Percentiles rank a stretch among this genome's conserved stretches.
phyloP scores from a whole-genome alignment of 2,329 filamentous ascomycete species.

The Trichoderma sp. region DNA sequence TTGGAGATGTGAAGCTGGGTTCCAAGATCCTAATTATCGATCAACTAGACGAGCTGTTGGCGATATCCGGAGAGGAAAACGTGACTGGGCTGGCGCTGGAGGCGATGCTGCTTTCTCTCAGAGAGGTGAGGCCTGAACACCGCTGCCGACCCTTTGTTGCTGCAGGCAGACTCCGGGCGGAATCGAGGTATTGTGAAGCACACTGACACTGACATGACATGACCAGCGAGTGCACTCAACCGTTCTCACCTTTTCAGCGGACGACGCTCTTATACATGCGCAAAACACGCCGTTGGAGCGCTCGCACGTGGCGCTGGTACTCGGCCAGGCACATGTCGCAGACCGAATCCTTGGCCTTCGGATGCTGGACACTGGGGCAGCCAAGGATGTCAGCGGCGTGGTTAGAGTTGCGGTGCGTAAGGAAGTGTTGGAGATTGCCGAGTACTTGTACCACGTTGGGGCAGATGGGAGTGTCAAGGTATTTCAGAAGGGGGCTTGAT shows the following conservation, averaged over 20 bases:
- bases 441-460: conserved; percentile 77
- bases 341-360: conserved; percentile 68
- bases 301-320: conserved; percentile 66
- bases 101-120: conserved; percentile 55
- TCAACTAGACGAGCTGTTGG: conserved; percentile 62
- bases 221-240: conserved; percentile 60
- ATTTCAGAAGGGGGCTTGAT: conserved; percentile 68
- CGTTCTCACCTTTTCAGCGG: conserved; percentile 67
- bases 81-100: conserved; percentile 46
- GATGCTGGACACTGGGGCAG: conserved; percentile 80
- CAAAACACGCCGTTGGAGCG: conserved; percentile 64
- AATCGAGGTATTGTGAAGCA: neutral
- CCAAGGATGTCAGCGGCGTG: conserved; percentile 86
- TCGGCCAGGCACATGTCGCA: conserved; percentile 72
- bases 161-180: neutral
- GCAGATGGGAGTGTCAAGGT: conserved; percentile 77
- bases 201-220: neutral
- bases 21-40: conserved; percentile 61
- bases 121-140: conserved; percentile 52
- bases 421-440: conserved; percentile 54
- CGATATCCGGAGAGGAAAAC: conserved; percentile 47
- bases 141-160: no score
- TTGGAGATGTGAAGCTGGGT: conserved; percentile 34
- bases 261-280: conserved; percentile 63
- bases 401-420: conserved; percentile 65